These are phyloP conservation scores for Phaffia australis DNA, from an alignment of 768 basidiomycete species.

Conservation along the genomic window DNA sequence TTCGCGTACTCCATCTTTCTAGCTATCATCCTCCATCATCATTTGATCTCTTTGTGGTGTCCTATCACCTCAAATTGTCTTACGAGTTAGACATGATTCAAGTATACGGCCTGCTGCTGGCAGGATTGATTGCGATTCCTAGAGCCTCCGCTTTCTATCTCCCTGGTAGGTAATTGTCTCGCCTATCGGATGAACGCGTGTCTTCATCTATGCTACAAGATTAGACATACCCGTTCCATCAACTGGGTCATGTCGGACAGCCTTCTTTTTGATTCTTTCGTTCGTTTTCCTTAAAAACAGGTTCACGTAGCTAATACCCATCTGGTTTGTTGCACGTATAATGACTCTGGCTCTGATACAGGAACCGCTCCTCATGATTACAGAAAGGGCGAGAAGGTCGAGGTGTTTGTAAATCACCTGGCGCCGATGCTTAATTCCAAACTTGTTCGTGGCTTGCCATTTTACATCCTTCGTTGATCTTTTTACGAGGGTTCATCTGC, in stretches of 20 bases:
- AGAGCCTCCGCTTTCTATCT: constrained; percentile 64
- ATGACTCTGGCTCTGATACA: not conserved
- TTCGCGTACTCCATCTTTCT: too few species aligned
- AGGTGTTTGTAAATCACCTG: constrained; percentile 19
- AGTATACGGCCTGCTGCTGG: constrained; percentile 8
- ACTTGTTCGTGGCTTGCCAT: constrained; percentile 46
- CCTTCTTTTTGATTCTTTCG: not conserved
- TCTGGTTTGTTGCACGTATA: too few species aligned
- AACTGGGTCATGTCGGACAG: not conserved
- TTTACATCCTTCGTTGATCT: not conserved
- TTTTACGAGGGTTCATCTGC: constrained; percentile 1
- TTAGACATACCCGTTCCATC: not conserved
- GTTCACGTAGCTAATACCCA: too few species aligned
- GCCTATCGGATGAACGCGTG: not conserved
- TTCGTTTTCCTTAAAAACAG: not conserved
- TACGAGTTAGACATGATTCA: too few species aligned
- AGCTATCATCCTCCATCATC: too few species aligned
- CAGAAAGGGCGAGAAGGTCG: constrained; percentile 48
- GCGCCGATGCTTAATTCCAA: constrained; percentile 47
- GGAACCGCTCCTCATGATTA: constrained; percentile 72
- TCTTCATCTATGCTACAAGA: not conserved
- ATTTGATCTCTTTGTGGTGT: too few species aligned
- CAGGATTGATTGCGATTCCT: constrained; percentile 13
- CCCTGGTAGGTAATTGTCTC: constrained; percentile 43
- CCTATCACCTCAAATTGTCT: too few species aligned